phyloP scores from a whole-genome alignment of 495 filamentous ascomycete species.

The Neurospora sp. region DNA sequence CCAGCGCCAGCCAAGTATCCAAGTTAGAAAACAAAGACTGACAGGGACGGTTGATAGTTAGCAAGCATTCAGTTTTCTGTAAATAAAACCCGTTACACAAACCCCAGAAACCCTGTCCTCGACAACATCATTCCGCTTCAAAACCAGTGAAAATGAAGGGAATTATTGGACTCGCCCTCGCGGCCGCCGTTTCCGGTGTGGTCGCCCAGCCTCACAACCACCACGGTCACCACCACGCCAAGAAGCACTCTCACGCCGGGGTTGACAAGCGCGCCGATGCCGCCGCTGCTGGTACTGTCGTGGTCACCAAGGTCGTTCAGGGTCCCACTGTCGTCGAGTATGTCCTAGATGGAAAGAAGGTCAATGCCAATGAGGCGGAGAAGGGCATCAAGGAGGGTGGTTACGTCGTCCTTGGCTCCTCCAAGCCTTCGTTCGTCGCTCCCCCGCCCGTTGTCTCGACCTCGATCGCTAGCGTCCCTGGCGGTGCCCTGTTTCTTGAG shows the following conservation, averaged over 20 bases:
- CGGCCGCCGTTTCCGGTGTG: slow-evolving; percentile 34
- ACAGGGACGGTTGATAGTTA: not conserved
- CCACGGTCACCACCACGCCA: slow-evolving; percentile 26
- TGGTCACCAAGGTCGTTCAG: slow-evolving; percentile 21
- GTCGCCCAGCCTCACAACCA: slow-evolving; percentile 41
- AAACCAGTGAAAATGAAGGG: slow-evolving; percentile 37
- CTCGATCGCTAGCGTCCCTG: slow-evolving; percentile 8
- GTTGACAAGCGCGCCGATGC: slow-evolving; percentile 36
- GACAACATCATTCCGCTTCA: slow-evolving; percentile 2
- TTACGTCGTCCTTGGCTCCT: slow-evolving; percentile 39
- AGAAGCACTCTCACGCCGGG: slow-evolving; percentile 21
- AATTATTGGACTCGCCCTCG: slow-evolving; percentile 34
- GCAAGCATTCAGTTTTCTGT: not conserved
- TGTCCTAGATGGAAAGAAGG: slow-evolving; percentile 44
- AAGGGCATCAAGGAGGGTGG: slow-evolving; percentile 48
- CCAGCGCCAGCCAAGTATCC: not conserved
- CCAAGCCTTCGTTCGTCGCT: slow-evolving; percentile 32
- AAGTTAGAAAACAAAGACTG: not conserved
- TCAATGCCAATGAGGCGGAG: slow-evolving; percentile 49
- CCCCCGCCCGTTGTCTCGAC: slow-evolving; percentile 22
- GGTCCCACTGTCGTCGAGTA: slow-evolving; percentile 51
- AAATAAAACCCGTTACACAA: not conserved
- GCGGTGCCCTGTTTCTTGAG: slow-evolving; percentile 27
- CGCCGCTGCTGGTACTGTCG: slow-evolving; percentile 26
- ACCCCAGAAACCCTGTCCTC: not conserved